These are phyloP conservation scores for Fusarium austroafricanum DNA, from an alignment of 2,329 filamentous ascomycete species.

Conservation along the genomic window DNA sequence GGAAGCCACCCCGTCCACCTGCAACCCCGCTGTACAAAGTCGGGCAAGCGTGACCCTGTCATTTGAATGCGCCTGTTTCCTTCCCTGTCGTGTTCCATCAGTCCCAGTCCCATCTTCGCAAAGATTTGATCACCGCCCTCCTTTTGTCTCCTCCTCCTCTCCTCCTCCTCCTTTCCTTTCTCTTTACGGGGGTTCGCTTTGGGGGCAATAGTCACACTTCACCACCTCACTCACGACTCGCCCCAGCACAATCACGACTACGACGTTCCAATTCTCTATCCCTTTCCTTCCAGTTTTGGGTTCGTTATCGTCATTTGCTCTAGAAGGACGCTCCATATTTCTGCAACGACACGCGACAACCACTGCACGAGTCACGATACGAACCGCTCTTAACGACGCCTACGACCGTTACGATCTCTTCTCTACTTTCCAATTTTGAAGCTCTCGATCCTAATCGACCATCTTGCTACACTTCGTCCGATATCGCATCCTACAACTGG, in stretches of 20 bases:
- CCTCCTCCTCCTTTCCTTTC: constrained; percentile 22
- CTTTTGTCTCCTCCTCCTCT: constrained; percentile 17
- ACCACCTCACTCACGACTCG: constrained; percentile 36
- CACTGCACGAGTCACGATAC: constrained; percentile 36
- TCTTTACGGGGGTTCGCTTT: constrained; percentile 33
- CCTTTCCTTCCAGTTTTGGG: constrained; percentile 26
- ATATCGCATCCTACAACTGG: constrained; percentile 11
- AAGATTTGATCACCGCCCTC: constrained; percentile 39
- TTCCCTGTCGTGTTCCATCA: neutral
- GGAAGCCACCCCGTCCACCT: constrained; percentile 22
- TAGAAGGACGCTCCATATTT: constrained; percentile 35
- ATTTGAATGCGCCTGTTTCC: constrained; percentile 34
- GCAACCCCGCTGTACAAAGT: constrained; percentile 37
- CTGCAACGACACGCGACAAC: constrained; percentile 41
- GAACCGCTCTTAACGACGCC: constrained; percentile 43
- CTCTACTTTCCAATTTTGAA: constrained; percentile 25
- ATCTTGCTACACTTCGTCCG: constrained; percentile 4
- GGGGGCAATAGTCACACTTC: constrained; percentile 35
- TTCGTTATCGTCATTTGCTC: constrained; percentile 15
- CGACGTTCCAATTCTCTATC: constrained; percentile 7
- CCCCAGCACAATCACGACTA: constrained; percentile 22
- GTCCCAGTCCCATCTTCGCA: constrained; percentile 17
- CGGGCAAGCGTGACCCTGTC: constrained; percentile 41
- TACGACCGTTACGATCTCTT: constrained; percentile 46
- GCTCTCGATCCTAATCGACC: constrained; percentile 1